A percentile compares a stretch with the other conserved stretches of the same genome.
phyloP scores from a whole-genome alignment of 805 yeast species.

The Blastobotrys muscicola region DNA sequence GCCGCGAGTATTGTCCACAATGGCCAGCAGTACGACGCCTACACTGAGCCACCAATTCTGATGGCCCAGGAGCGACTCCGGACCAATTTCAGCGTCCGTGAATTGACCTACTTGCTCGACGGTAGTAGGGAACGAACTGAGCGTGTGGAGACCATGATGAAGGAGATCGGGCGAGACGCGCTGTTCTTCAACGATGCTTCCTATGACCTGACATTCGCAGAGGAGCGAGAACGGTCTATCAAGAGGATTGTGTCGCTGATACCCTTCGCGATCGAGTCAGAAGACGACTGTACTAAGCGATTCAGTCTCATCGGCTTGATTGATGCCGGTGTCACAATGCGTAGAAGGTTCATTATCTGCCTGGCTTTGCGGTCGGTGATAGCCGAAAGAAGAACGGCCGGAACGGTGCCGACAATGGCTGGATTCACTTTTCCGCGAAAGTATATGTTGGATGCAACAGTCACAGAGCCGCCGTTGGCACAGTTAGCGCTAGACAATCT shows the following conservation, averaged over 20 bases:
- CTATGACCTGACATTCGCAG: slow-evolving; percentile 40
- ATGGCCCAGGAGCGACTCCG: slow-evolving; percentile 33
- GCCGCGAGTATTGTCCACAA: slow-evolving; percentile 17
- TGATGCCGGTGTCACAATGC: slow-evolving; percentile 74
- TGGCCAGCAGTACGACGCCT: slow-evolving; percentile 16
- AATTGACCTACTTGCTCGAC: slow-evolving; percentile 35
- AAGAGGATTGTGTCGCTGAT: slow-evolving; percentile 20
- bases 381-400: slow-evolving; percentile 95
- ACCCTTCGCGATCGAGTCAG: slow-evolving; percentile 16
- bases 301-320: slow-evolving; percentile 23
- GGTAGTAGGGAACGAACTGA: slow-evolving; percentile 35
- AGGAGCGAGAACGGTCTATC: slow-evolving; percentile 29
- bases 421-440: slow-evolving; percentile 92
- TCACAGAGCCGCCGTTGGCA: slow-evolving; percentile 72
- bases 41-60: slow-evolving; percentile 28
- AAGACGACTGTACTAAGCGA: slow-evolving; percentile 20
- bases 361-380: slow-evolving; percentile 82
- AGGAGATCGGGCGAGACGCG: slow-evolving; percentile 48
- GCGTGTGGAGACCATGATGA: slow-evolving; percentile 30
- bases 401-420: slow-evolving; percentile 92
- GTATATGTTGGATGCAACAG: slow-evolving; percentile 71
- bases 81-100: slow-evolving; percentile 29
- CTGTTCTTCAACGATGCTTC: slow-evolving; percentile 34
- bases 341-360: too few species aligned
- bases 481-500: slow-evolving; percentile 84